Evolutionary conservation across 2,329 filamentous ascomycete species (phyloP), one percentile per base, ranked within the genome.

Genomic region (Aspergillus oerlinghausenensis): DNA sequence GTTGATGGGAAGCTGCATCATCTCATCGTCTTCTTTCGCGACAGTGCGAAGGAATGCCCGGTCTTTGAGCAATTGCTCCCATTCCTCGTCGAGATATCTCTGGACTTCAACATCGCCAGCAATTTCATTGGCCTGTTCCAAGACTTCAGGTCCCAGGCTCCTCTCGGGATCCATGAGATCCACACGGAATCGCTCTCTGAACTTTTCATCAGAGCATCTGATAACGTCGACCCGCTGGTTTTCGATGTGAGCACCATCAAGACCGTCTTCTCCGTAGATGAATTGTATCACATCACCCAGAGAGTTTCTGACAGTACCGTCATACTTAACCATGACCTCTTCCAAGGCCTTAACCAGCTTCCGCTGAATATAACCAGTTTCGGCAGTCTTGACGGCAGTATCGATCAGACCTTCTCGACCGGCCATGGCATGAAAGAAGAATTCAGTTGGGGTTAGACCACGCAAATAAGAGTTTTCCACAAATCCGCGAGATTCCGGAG

Each of bases 381-480:
- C 95, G 21, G 94, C 94, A 63, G 94, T 99, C 84, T 99, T 99
- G 77, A 99, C 95, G 64, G 94, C 94, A 52, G 94, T 99, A 83
- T 99, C 94, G 67, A 99, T 99, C 55, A 99, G 83, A 96, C 94
- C 94, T 78, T 99, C 94, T 80, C 94, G 87, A 91, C 94, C 94
- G 82, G 94, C 94, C 94, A 99, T 99, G 71, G 94, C 94, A 84
- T 99, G 94, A 83, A 99, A 99, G 80, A 97, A 99, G 79, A 99
- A 99, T 67, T 99, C 94, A 0, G 90, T 88, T 0, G 94, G 94
- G 0, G 95, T 99, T 57, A 99, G 79, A 55, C 94, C 94, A 80
- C 94, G 90, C 11, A 99, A 84, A 68, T 99, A 99, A 0, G 94
- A 99, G 77, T 99, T 99, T 76, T 99, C 94, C 21, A 99, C 94